Evolutionary conservation across 148 eudicot genomes (phyloP), one percentile per base, ranked within the genome.

Genomic region (Talinum fruticosum): DNA sequence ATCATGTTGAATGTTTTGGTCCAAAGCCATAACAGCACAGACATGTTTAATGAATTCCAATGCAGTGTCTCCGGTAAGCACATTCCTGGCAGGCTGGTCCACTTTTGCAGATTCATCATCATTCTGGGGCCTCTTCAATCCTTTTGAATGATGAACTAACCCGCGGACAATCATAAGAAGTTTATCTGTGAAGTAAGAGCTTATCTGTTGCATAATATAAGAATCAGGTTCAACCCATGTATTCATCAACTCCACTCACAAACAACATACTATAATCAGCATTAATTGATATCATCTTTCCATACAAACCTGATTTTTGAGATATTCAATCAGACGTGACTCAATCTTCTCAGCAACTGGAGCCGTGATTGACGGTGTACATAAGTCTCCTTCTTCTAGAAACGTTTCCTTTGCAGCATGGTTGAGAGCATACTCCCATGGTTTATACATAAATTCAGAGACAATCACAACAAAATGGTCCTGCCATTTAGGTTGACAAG

Each of bases 301-400:
- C 74, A 79, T 36, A 69, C 85, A 74, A 78, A 95, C 99, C 94
- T 91, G 88, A 79, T 87, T 88, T 83, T 84, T 91, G 75, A 95
- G 90, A 82, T 87, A 87, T 53, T 87, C 90, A 38, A 85, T 86
- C 84, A 87, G 75, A 69, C 71, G 84, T 57, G 82, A 82, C 76
- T 93, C 96, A 74, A 95, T 79, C 79, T 87, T 84, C 89, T 95
- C 96, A 66, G 97, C 99, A 74, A 86, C 81, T 26, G 90, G 91
- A 75, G 90, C 93, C 54, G 99, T 86, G 64, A 95, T 90, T 72
- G 99, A 95, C 72, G 96, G 99, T 76, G 99, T 95, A 82, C 97
- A 91, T 29, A 84, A 81, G 71, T 87, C 87, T 57, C 85, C 96
- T 75, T 83, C 87, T 32, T 78, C 88, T 45, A 78, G 32, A 80